phyloP scores from a whole-genome alignment of 441 rosid genomes.

The Syzygium syzygioides region DNA sequence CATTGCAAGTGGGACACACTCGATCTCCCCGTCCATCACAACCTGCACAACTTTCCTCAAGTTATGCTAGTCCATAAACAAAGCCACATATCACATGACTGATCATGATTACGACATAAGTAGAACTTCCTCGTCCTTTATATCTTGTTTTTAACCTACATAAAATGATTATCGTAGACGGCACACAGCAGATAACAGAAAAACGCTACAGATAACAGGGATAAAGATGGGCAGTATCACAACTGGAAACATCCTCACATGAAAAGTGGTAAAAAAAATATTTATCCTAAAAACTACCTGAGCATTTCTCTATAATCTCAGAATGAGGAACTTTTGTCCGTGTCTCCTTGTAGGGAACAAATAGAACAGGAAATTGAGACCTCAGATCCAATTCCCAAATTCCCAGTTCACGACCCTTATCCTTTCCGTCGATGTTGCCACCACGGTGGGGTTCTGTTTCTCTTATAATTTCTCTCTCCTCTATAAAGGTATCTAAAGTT shows the following conservation, averaged over 20 bases:
- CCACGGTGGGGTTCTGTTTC: conserved; percentile 60
- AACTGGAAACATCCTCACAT: not conserved
- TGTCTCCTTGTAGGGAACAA: conserved; percentile 60
- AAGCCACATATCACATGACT: not conserved
- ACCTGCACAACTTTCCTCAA: conserved; percentile 28
- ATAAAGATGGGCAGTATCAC: not conserved
- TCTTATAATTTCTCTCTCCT: conserved; percentile 67
- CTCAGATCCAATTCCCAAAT: conserved; percentile 78
- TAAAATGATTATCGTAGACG: not conserved
- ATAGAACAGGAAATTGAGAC: conserved; percentile 77
- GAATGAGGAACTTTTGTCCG: conserved; percentile 52
- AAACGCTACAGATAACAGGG: not conserved
- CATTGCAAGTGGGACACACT: conserved; percentile 63
- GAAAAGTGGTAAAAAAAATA: not conserved
- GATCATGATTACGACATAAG: not conserved
- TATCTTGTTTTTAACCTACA: not conserved
- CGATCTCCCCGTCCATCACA: conserved; percentile 74
- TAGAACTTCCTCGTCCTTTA: not conserved
- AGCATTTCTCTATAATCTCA: conserved; percentile 71
- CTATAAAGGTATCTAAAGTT: conserved; percentile 82
- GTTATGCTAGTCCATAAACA: not conserved
- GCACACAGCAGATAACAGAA: not conserved
- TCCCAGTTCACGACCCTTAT: conserved; percentile 48
- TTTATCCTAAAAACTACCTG: conserved; percentile 33
- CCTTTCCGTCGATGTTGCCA: conserved; percentile 49